phyloP scores from a whole-genome alignment of 768 basidiomycete species.

The Coprinopsis strossmayeri region DNA sequence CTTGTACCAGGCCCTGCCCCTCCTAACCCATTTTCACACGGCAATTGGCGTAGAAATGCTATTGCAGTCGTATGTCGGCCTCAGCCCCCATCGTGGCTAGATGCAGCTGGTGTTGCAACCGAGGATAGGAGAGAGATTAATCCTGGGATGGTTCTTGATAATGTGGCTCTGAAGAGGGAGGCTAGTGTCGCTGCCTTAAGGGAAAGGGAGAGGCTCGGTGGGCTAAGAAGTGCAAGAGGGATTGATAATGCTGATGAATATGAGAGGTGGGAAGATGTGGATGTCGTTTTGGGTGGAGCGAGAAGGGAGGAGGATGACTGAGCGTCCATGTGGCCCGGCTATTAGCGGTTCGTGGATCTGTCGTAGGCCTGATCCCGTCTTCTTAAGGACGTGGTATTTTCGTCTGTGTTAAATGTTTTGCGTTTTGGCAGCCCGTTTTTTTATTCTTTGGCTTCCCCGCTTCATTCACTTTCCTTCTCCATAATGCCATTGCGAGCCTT shows the following conservation, averaged over 20 bases:
- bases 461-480: no score
- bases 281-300: background rate
- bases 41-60: constrained; percentile 69
- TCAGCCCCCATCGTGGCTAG: constrained; percentile 73
- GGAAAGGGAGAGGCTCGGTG: background rate
- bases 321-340: no score
- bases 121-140: constrained; percentile 73
- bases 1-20: constrained; percentile 59
- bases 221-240: constrained; percentile 1
- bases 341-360: no score
- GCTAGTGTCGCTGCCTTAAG: constrained; percentile 9
- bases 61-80: constrained; percentile 76
- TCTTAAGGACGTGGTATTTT: no score
- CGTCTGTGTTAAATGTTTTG: no score
- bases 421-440: no score
- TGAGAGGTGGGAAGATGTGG: background rate
- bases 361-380: no score
- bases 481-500: no score
- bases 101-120: constrained; percentile 50
- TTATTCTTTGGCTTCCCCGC: no score
- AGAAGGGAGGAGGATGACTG: no score
- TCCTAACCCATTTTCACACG: constrained; percentile 84
- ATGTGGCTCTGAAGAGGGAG: constrained; percentile 7
- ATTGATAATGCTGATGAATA: no score
- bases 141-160: constrained; percentile 42